Conservation (phyloP, 1,284 basidiomycete species). For the Leccinum pachyderme region DNA sequence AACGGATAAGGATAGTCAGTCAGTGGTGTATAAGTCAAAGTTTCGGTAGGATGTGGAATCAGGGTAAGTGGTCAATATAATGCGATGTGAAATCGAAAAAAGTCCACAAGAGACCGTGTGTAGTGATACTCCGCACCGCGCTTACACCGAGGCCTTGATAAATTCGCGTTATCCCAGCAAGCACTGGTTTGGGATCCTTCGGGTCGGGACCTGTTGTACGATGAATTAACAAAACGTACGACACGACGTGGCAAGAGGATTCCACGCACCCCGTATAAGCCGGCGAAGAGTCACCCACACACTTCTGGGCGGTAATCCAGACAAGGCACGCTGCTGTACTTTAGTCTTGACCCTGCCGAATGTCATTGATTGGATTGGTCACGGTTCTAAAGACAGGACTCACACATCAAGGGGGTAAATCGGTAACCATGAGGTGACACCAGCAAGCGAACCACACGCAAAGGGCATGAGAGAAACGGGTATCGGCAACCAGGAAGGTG, state of each 20-base stretch:
- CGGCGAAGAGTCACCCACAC: conserved; percentile 73
- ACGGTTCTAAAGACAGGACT: conserved; percentile 27
- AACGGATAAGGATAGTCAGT: conserved; percentile 11
- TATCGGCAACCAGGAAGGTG: conserved; percentile 77
- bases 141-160: conserved; percentile 87
- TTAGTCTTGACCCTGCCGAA: conserved; percentile 83
- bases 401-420: conserved; percentile 85
- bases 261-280: conserved; percentile 64
- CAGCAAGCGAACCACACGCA: conserved; percentile 79
- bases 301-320: conserved; percentile 67
- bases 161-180: conserved; percentile 70
- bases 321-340: conserved; percentile 84
- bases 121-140: conserved; percentile 78
- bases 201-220: conserved; percentile 66
- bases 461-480: conserved; percentile 78
- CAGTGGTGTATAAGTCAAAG: conserved; percentile 3
- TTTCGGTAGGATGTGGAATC: conserved; percentile 12
- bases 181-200: conserved; percentile 62
- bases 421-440: conserved; percentile 82
- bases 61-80: conserved; percentile 72
- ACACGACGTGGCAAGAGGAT: neutral
- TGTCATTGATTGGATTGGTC: neutral
- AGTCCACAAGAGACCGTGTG: conserved; percentile 81
- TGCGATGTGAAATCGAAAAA: conserved; percentile 73
- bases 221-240: neutral